Conservation (phyloP, 345 rosid species). For the Gossypium rotundifolium region DNA sequence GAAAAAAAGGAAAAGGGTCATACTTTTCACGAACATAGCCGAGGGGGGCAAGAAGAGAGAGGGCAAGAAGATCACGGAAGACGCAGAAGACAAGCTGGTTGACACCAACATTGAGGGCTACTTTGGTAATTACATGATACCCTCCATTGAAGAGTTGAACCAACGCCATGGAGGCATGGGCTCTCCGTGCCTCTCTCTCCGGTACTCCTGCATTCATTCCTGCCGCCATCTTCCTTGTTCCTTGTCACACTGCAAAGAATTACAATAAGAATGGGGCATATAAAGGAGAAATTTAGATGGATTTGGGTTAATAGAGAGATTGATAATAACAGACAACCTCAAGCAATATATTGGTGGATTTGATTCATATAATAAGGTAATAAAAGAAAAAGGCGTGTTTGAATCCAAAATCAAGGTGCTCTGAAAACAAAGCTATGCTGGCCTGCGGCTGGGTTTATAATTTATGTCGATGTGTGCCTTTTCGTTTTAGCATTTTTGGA, state of each 20-base stretch:
- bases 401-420: background rate
- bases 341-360: no score
- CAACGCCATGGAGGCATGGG: conserved; percentile 76
- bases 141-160: conserved; percentile 88
- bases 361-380: background rate
- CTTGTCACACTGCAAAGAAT: background rate
- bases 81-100: conserved; percentile 97
- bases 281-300: background rate
- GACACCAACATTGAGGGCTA: conserved; percentile 91
- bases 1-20: background rate
- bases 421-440: background rate
- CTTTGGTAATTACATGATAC: conserved; percentile 92
- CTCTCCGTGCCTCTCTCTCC: conserved; percentile 37
- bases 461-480: background rate
- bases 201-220: conserved; percentile 14
- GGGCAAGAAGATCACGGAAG: conserved; percentile 88
- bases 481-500: background rate
- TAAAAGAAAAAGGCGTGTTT: background rate
- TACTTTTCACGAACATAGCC: conserved; percentile 90
- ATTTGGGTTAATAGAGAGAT: background rate
- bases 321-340: background rate
- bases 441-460: background rate
- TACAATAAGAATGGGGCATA: background rate
- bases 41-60: conserved; percentile 76
- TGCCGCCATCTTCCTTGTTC: background rate